Evolutionary conservation across 1,284 basidiomycete species (phyloP).

Genomic region (Ceratobasidium sp.): DNA sequence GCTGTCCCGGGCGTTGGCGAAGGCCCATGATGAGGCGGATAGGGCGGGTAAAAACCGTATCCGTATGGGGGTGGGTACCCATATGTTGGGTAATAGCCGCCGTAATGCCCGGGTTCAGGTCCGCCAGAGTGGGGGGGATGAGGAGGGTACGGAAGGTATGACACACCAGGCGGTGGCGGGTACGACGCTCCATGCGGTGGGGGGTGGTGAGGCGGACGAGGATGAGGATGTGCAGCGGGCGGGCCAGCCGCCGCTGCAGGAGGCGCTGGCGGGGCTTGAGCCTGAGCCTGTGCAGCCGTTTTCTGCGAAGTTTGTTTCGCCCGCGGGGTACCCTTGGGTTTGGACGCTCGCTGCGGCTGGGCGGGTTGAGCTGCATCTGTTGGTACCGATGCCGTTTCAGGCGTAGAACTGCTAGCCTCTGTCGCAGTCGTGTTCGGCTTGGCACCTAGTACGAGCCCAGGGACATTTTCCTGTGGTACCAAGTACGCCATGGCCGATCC

Average conservation of each 20-base stretch:
- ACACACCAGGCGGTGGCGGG: conserved; percentile 2
- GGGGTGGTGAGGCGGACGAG: background rate
- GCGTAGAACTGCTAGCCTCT: background rate
- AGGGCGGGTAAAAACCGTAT: conserved; percentile 32
- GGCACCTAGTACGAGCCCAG: conserved; percentile 6
- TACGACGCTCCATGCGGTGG: background rate
- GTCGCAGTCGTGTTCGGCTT: conserved; percentile 7
- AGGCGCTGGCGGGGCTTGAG: background rate
- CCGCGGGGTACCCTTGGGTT: background rate
- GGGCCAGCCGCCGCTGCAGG: no score
- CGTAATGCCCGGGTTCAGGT: conserved; percentile 18
- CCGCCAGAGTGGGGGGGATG: conserved; percentile 8
- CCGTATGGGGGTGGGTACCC: conserved; percentile 33
- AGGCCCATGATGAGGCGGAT: conserved; percentile 15
- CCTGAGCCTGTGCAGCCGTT: background rate
- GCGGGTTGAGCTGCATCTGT: background rate
- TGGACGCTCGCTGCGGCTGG: background rate
- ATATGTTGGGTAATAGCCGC: conserved; percentile 31
- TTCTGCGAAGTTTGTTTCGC: conserved; percentile 1
- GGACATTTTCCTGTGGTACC: conserved; percentile 27
- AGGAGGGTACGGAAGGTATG: conserved; percentile 21
- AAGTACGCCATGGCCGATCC: conserved; percentile 35
- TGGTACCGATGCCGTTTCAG: background rate
- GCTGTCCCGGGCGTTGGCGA: background rate
- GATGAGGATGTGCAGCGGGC: conserved; percentile 2